A percentile compares a stretch with the other conserved stretches of the same genome.
Evolutionary conservation across 345 rosid species (phyloP).

Genomic region (Bruguiera sexangula): DNA sequence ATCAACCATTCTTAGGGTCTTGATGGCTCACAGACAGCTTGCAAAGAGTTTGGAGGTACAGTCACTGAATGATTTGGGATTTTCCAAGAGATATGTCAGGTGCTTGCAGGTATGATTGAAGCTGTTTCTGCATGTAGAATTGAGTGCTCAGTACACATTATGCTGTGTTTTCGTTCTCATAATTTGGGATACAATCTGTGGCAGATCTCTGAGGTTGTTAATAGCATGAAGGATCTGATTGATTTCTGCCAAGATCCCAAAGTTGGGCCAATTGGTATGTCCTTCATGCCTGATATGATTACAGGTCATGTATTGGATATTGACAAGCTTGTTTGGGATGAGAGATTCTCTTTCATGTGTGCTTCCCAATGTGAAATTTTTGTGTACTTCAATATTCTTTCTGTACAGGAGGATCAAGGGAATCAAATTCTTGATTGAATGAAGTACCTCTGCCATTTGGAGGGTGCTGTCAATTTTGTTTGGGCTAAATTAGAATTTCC

Average conservation of each 20-base stretch:
- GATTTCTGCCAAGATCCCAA: conserved; percentile 73
- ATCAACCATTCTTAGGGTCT: conserved; percentile 52
- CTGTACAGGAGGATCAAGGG: not conserved
- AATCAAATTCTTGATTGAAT: too few relatives aligned
- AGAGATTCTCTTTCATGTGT: not conserved
- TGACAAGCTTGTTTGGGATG: not conserved
- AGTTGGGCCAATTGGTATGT: conserved; percentile 79
- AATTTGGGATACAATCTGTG: conserved; percentile 16
- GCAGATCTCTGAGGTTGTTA: conserved; percentile 93
- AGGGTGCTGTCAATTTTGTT: too few relatives aligned
- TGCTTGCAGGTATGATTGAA: conserved; percentile 74
- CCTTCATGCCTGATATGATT: not conserved
- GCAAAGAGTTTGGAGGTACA: conserved; percentile 85
- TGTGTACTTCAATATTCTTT: not conserved
- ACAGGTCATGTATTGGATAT: not conserved
- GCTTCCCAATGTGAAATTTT: not conserved
- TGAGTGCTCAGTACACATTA: not conserved
- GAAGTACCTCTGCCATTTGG: too few relatives aligned
- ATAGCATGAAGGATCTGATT: conserved; percentile 94
- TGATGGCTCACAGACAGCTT: conserved; percentile 86
- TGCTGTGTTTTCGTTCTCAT: not conserved
- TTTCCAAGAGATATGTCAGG: conserved; percentile 93
- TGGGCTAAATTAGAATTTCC: too few relatives aligned
- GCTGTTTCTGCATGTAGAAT: conserved; percentile 7
- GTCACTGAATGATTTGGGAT: conserved; percentile 86